A percentile compares a stretch with the other conserved stretches of the same genome.
phyloP scores from a whole-genome alignment of 495 filamentous ascomycete species.

The Hypoxylon subgilvum region DNA sequence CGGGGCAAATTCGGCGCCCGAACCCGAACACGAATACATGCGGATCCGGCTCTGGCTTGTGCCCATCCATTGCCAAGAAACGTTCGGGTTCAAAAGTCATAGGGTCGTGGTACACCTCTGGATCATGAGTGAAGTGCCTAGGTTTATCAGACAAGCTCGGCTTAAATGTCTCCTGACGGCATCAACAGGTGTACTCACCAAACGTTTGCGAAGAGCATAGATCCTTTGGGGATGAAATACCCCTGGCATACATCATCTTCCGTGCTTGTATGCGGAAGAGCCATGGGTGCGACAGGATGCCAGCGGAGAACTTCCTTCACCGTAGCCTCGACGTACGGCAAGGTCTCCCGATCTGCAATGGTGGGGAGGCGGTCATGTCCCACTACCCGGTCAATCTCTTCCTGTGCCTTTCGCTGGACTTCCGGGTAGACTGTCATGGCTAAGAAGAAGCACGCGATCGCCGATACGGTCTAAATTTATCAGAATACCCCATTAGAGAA shows the following conservation, averaged over 20 bases:
- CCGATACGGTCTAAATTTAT: slow-evolving; percentile 41
- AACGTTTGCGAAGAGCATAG: slow-evolving; percentile 42
- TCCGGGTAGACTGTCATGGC: slow-evolving; percentile 54
- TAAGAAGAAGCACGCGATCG: slow-evolving; percentile 53
- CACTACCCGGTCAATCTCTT: slow-evolving; percentile 59
- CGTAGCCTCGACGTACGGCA: slow-evolving; percentile 54
- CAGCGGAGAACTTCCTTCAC: slow-evolving; percentile 55
- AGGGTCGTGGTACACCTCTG: slow-evolving; percentile 48
- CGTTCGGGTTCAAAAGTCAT: slow-evolving; percentile 53
- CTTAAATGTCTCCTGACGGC: no score
- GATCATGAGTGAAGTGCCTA: slow-evolving; percentile 47
- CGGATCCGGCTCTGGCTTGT: slow-evolving; percentile 49
- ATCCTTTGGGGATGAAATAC: slow-evolving; percentile 57
- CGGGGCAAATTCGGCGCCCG: slow-evolving; percentile 60
- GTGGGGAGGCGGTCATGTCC: slow-evolving; percentile 53
- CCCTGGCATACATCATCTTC: slow-evolving; percentile 58
- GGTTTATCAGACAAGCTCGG: background rate
- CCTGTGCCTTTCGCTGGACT: slow-evolving; percentile 46
- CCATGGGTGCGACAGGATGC: slow-evolving; percentile 52
- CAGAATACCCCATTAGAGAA: background rate
- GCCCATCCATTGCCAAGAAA: slow-evolving; percentile 41
- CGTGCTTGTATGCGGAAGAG: slow-evolving; percentile 51
- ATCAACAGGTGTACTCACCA: slow-evolving; percentile 34
- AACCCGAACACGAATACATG: slow-evolving; percentile 57
- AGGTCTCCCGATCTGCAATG: slow-evolving; percentile 44